Evolutionary conservation across 2,329 filamentous ascomycete genomes (phyloP).

Genomic region (Ophiognomonia clavigignenti-juglandacearum): DNA sequence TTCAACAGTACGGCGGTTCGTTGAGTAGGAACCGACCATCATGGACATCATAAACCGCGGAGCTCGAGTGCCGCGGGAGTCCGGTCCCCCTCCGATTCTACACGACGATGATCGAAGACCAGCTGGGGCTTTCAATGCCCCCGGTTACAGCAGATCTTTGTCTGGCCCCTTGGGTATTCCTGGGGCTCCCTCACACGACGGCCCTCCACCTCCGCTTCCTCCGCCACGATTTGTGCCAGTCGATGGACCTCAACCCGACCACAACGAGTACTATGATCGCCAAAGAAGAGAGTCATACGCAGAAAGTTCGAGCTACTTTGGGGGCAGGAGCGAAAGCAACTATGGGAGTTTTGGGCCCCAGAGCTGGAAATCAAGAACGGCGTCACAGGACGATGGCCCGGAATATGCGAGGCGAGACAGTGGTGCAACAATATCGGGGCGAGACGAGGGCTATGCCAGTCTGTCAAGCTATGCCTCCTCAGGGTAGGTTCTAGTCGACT

Average conservation of each 20-base stretch:
- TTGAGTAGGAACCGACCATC: neutral
- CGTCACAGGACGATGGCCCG: constrained; percentile 29
- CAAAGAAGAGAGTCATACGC: constrained; percentile 23
- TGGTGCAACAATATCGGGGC: constrained; percentile 21
- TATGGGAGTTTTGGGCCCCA: constrained; percentile 18
- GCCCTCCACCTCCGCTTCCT: constrained; percentile 40
- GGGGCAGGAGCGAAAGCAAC: constrained; percentile 35
- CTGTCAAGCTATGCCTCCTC: constrained; percentile 16
- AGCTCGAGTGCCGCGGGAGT: constrained; percentile 9
- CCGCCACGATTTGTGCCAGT: constrained; percentile 36
- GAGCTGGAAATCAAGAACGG: constrained; percentile 19
- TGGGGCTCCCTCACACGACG: constrained; percentile 26
- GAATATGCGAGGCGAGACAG: constrained; percentile 29
- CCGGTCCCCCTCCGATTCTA: constrained; percentile 10
- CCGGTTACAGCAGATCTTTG: constrained; percentile 6
- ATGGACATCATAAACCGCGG: constrained; percentile 18
- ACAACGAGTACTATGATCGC: constrained; percentile 17
- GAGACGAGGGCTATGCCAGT: constrained; percentile 36
- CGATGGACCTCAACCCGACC: constrained; percentile 27
- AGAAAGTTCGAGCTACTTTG: constrained; percentile 22
- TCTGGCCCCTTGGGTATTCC: constrained; percentile 37
- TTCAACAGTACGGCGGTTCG: neutral
- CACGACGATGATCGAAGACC: constrained; percentile 9
- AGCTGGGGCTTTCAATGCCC: constrained; percentile 10
- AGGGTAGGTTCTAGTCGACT: neutral